phyloP scores from a whole-genome alignment of 2,329 filamentous ascomycete genomes.

The Xylogone sp. region DNA sequence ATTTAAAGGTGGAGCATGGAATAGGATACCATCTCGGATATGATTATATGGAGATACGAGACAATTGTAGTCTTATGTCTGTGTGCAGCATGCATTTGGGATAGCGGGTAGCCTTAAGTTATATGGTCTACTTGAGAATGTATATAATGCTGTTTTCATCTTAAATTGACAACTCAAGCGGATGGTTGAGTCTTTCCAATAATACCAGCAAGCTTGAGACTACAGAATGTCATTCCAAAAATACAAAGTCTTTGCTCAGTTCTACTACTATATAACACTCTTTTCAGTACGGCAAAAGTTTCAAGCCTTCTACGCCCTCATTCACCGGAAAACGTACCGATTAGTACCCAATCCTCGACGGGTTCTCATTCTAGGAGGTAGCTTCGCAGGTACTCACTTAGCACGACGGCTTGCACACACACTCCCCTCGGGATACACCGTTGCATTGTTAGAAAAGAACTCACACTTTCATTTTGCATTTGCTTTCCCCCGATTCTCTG shows the following conservation, averaged over 20 bases:
- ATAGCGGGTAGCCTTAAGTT: too few species aligned
- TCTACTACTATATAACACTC: not conserved
- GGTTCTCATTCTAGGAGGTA: slow-evolving; percentile 40
- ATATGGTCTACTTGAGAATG: too few species aligned
- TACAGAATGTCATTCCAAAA: not conserved
- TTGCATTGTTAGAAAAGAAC: slow-evolving; percentile 46
- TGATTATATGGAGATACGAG: too few species aligned
- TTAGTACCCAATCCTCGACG: slow-evolving; percentile 18
- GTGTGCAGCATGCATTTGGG: too few species aligned
- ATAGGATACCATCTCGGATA: too few species aligned
- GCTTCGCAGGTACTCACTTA: slow-evolving; percentile 37
- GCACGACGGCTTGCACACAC: slow-evolving; percentile 32
- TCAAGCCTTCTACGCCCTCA: slow-evolving; percentile 8
- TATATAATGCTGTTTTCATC: too few species aligned
- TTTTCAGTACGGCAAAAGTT: not conserved
- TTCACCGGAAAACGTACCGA: slow-evolving; percentile 13
- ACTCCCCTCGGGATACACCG: slow-evolving; percentile 38
- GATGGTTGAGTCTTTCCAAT: too few species aligned
- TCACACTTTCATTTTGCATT: slow-evolving; percentile 48
- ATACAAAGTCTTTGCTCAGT: not conserved
- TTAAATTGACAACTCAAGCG: too few species aligned
- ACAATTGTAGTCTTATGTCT: too few species aligned
- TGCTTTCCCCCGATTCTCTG: slow-evolving; percentile 43
- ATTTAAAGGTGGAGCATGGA: too few species aligned
- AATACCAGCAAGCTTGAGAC: too few species aligned